Evolutionary conservation across 2,329 filamentous ascomycete genomes (phyloP).

Genomic region (Trichoderma harzianum): DNA sequence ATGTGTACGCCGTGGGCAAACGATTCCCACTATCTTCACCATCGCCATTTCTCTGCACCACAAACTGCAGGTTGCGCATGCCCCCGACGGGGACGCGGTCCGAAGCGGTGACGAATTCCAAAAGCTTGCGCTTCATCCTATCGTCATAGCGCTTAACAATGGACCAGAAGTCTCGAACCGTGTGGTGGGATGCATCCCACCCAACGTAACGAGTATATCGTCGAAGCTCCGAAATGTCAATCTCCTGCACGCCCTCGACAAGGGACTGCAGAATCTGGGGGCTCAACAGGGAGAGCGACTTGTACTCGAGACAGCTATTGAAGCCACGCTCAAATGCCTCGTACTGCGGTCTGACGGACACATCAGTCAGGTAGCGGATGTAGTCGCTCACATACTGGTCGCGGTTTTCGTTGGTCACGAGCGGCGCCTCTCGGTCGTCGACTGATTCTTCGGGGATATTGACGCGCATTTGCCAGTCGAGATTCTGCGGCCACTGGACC

Average conservation of each 20-base stretch:
- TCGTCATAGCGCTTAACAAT: constrained; percentile 67
- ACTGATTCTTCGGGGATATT: constrained; percentile 5
- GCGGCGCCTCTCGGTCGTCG: constrained; percentile 50
- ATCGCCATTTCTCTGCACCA: constrained; percentile 73
- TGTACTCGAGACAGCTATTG: constrained; percentile 65
- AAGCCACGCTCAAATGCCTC: constrained; percentile 81
- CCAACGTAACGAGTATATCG: constrained; percentile 75
- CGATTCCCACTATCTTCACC: constrained; percentile 52
- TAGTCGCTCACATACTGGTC: constrained; percentile 79
- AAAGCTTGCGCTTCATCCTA: constrained; percentile 67
- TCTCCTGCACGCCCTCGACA: constrained; percentile 78
- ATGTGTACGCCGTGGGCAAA: constrained; percentile 86
- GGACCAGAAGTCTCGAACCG: constrained; percentile 79
- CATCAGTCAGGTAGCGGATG: constrained; percentile 74
- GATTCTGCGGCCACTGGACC: constrained; percentile 54
- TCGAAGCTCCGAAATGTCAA: constrained; percentile 72
- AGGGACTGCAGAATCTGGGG: constrained; percentile 69
- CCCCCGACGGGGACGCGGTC: constrained; percentile 88
- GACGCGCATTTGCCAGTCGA: constrained; percentile 26
- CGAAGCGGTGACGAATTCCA: constrained; percentile 94
- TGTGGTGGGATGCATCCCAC: constrained; percentile 66
- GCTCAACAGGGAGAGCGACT: constrained; percentile 69
- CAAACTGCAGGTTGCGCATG: constrained; percentile 75
- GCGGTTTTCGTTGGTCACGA: constrained; percentile 81
- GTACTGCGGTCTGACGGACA: constrained; percentile 74